phyloP scores from a whole-genome alignment of 163 green algal species.

The Scenedesmus sp. region DNA sequence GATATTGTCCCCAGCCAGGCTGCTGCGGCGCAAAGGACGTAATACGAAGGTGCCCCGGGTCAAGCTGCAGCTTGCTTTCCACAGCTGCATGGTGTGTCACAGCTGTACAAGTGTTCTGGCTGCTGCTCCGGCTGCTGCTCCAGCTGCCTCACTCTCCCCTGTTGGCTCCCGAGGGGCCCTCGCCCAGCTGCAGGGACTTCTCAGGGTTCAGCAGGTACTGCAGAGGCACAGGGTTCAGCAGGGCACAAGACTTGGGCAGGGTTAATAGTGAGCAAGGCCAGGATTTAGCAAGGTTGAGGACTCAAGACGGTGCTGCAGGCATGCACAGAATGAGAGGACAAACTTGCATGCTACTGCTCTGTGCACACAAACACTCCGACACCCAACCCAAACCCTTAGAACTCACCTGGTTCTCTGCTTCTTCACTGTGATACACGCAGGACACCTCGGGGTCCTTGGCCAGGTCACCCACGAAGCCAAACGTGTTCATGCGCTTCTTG shows the following conservation, averaged over 20 bases:
- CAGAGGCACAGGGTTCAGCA: background rate
- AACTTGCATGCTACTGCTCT: too few relatives aligned
- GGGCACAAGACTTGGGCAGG: background rate
- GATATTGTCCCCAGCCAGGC: too few relatives aligned
- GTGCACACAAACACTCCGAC: too few relatives aligned
- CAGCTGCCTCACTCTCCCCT: background rate
- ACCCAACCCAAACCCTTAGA: slow-evolving; percentile 43
- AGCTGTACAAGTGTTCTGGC: too few relatives aligned
- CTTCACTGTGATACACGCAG: slow-evolving; percentile 98
- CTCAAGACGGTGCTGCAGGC: too few relatives aligned
- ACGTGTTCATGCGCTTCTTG: slow-evolving; percentile 99
- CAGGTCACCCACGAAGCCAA: slow-evolving; percentile 96
- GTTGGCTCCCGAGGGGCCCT: slow-evolving; percentile 7
- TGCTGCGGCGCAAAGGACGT: too few relatives aligned
- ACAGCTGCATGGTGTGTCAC: too few relatives aligned
- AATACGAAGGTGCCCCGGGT: too few relatives aligned
- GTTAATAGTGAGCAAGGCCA: too few relatives aligned
- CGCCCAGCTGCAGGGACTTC: slow-evolving; percentile 33
- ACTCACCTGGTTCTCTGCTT: slow-evolving; percentile 93
- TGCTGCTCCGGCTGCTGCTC: background rate
- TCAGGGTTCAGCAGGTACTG: slow-evolving; percentile 49
- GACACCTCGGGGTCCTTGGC: slow-evolving; percentile 83
- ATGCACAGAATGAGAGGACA: too few relatives aligned
- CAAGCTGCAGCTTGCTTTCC: too few relatives aligned
- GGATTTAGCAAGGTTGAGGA: too few relatives aligned